phyloP scores from a whole-genome alignment of 306 rosid genomes.

The Lathyrus oleraceus region DNA sequence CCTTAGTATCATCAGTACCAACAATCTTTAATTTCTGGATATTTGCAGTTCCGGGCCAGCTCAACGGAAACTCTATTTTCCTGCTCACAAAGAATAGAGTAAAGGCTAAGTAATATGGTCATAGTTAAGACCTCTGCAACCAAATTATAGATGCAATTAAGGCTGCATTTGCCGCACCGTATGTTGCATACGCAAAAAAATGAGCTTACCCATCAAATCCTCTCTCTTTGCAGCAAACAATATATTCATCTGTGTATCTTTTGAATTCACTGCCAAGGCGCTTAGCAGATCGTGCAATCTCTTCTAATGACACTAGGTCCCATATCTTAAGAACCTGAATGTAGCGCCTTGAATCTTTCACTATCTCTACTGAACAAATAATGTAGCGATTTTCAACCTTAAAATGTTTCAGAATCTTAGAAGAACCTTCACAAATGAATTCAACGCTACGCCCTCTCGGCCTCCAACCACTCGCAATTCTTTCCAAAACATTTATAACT shows the following conservation, averaged over 20 bases:
- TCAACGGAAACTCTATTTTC: constrained; percentile 48
- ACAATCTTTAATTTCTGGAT: constrained; percentile 38
- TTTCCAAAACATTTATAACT: constrained; percentile 46
- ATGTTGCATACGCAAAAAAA: neutral
- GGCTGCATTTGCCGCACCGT: too few species aligned
- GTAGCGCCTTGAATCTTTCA: constrained; percentile 37
- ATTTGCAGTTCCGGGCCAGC: constrained; percentile 45
- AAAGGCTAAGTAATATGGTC: neutral
- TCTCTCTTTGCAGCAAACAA: constrained; percentile 48
- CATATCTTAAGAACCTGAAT: constrained; percentile 62
- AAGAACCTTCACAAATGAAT: too few species aligned
- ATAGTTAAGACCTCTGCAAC: too few species aligned
- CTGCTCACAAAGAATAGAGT: constrained; percentile 26
- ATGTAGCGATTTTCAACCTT: constrained; percentile 49
- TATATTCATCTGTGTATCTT: constrained; percentile 50
- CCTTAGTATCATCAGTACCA: neutral
- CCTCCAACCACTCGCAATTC: constrained; percentile 63
- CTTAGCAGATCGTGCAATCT: constrained; percentile 40
- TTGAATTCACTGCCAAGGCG: constrained; percentile 45
- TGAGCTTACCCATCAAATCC: constrained; percentile 45
- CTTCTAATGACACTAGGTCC: constrained; percentile 58
- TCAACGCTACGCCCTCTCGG: constrained; percentile 43
- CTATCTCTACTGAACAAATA: constrained; percentile 54
- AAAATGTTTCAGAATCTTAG: too few species aligned
- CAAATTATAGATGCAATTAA: too few species aligned